phyloP scores from a whole-genome alignment of 192 early-diverging fungal genomes.

The Mortierella claussenii region DNA sequence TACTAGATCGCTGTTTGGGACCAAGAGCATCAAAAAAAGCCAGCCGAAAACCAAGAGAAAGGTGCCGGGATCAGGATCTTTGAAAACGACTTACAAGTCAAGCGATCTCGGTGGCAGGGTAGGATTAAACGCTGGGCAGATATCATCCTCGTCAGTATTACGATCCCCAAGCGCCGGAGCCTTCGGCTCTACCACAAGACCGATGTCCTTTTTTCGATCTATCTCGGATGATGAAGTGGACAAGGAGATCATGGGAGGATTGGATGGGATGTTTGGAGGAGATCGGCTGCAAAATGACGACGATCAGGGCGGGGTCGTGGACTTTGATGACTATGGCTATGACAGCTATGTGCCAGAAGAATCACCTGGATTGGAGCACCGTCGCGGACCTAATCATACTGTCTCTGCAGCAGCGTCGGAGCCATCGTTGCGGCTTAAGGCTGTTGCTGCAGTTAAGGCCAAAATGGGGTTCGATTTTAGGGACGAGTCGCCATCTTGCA shows the following conservation, averaged over 20 bases:
- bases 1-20: neutral
- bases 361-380: neutral
- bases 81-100: too few relatives aligned
- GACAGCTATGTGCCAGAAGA: neutral
- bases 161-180: neutral
- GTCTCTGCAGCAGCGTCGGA: neutral
- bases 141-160: neutral
- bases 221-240: slow-evolving; percentile 44
- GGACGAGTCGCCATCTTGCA: neutral
- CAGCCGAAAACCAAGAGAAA: neutral
- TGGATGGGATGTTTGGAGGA: slow-evolving; percentile 2
- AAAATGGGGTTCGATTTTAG: neutral
- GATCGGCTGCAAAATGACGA: neutral
- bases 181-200: neutral
- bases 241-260: slow-evolving; percentile 39
- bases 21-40: neutral
- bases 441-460: too few relatives aligned
- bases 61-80: too few relatives aligned
- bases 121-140: neutral
- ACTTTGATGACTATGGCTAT: neutral
- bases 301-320: neutral
- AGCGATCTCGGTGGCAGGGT: too few relatives aligned
- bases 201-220: slow-evolving; percentile 4
- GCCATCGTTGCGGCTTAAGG: too few relatives aligned
- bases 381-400: neutral